Evolutionary conservation across 768 basidiomycete genomes (phyloP), one percentile per base, ranked within the genome.

Genomic region (Serendipita sp.): DNA sequence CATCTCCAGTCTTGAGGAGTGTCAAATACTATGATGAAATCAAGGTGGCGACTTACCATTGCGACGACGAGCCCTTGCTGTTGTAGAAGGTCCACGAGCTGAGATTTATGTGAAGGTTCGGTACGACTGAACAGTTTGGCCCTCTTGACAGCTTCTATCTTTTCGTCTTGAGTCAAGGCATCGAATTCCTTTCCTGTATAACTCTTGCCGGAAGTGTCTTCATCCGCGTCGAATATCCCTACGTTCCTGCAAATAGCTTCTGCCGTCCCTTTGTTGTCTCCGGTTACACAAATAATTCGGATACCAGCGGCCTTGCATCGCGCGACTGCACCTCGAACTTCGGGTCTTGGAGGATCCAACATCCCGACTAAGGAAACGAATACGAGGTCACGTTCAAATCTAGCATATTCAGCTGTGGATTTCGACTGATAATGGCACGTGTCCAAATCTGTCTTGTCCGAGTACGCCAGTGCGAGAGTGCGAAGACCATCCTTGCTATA

Each of bases 291-390:
- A 69, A 99, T 84, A 50, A 97, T 92, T 44, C 94, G 82, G 69
- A 99, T 95, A 15, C 95, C 95, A 5, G 94, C 95, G 15, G 88
- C 86, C 69, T 78, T 84, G 76, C 94, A 97, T 72, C 90, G 91
- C 37, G 86, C 88, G 33, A 99, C 83, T 10, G 96, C 94, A 40
- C 73, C 78, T 36, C 81, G 80, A 44, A 93, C 96, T 75, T 97
- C 95, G 3, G 95, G 94, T 33, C 95, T 87, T 3, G 95, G 95
- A 23, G 95, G 95, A 71, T 99, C 95, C 46, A 95, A 81, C 96
- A 99, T 99, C 64, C 91, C 95, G 65, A 95, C 91, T 53, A 99
- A 78, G 13, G 92, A 94, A 64, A 95, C 93, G 73, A 99, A 98
- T 3, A 88, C 89, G 64, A 99, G 80, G 69, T 92, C 80, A 71